Base-by-base conservation (phyloP, 2,329 filamentous ascomycete genomes). In the Talaromyces piceae region DNA sequence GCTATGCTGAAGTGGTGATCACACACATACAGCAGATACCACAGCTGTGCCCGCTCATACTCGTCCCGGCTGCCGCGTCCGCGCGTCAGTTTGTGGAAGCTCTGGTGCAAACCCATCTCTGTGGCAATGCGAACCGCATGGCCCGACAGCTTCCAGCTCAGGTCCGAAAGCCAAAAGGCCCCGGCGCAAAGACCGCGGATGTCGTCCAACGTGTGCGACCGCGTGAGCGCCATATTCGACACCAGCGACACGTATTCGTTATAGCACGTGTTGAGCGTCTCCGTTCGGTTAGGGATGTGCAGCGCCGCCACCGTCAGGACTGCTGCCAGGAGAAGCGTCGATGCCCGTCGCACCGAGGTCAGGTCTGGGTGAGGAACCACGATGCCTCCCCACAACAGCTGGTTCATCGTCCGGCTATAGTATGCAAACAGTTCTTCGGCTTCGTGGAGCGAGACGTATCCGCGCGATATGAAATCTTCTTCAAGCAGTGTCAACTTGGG, bases 1-100 rank as follows among this genome's bases (percentile, higher is more conserved):
- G 82, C 67, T 20, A 82, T 83, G 16, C 79, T 80, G 25, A 84
- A 79, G 61, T 85, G 82, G 54, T 83, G 81, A 58, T 85, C 82
- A 58, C 81, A 84, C 1, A 83, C 79, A 58, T 84, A 85, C 0
- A 83, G 65, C 28, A 82, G 61, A 61, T 82, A 84, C 81, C 81
- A 84, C 11, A 84, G 64, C 18, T 81, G 72, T 3, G 81, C 73
- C 30, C 76, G 74, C 52, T 82, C 78, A 51, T 77, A 74, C 49
- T 78, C 71, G 50, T 77, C 74, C 51, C 78, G 72, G 55, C 78
- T 72, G 6, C 57, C 65, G 28, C 73, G 69, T 0, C 76, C 75
- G 25, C 72, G 70, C 1, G 76, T 67, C 41, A 77, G 69, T 57
- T 75, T 76, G 43, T 73, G 71, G 51, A 75, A 78, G 50, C 72